Base-by-base conservation (phyloP, 352 stramenopile species). In the Phytophthora aleatoria region DNA sequence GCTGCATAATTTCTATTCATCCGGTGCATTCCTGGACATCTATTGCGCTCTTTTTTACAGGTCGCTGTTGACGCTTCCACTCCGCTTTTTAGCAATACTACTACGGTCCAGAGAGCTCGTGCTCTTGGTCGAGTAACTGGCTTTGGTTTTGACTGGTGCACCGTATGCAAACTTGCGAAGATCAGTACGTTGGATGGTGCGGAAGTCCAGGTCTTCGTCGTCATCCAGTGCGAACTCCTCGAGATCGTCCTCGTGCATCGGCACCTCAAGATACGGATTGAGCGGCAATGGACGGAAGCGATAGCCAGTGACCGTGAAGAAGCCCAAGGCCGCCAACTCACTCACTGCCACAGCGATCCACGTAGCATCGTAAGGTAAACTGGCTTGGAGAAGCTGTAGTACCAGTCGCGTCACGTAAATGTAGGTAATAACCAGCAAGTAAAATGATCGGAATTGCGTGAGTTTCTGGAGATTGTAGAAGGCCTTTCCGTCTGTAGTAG, bases 381-480 rank as follows among this genome's bases (percentile, higher is more conserved):
- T 91, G 26, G 94, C 92, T 1, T 87, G 74, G 51, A 99, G 83
- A 0, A 99, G 67, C 52, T 97, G 98, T 3, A 99, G 81, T 48
- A 96, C 86, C 66, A 99, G 97, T n/a, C 97, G 85, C 47, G 97
- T 99, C 57, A 98, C 92, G 77, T 99, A 99, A 45, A 99, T 94
- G 66, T 99, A 99, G n/a, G 80, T 84, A 20, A 99, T 90, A 11
- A 99, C 96, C 16, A 98, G 73, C 10, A 99, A 59, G 74, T 99
- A 99, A 74, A 99, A 99, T 10, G 87, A 87, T 38, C 96, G 92
- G 76, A 99, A 99, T 50, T 98, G 89, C 58, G 90, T 95, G 24
- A 99, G 85, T 62, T 99, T 98, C 24, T 86, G 74, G 27, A 99
- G 74, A 31, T 94, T 97, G 38, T 74, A 62, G 48, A 91, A 85